Conservation (phyloP, 371 early-diverging fungal species). For the Gilbertella persicaria region DNA sequence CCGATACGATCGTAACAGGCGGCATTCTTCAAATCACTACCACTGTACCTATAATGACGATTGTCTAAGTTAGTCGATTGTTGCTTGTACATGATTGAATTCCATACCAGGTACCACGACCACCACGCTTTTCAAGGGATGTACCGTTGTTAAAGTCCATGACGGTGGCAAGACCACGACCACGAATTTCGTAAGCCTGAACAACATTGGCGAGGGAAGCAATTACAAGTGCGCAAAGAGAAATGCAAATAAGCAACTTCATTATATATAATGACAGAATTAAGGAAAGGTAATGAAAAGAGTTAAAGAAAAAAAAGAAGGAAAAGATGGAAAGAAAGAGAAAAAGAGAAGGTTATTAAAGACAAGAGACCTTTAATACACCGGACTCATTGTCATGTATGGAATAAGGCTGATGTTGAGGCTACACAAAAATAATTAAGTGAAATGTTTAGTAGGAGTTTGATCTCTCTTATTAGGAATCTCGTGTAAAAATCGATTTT, state of each 20-base stretch:
- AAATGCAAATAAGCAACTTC: slow-evolving; percentile 22
- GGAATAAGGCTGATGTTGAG: slow-evolving; percentile 1
- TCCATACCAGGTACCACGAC: slow-evolving; percentile 48
- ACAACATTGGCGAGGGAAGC: slow-evolving; percentile 20
- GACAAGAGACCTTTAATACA: slow-evolving; percentile 9
- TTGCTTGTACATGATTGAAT: background rate
- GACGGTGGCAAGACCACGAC: slow-evolving; percentile 40
- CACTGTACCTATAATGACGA: slow-evolving; percentile 41
- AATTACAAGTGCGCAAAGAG: slow-evolving; percentile 21
- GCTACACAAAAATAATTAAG: slow-evolving; percentile 31
- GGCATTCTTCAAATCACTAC: slow-evolving; percentile 49
- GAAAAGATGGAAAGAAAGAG: slow-evolving; percentile 12
- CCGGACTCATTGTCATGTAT: slow-evolving; percentile 1
- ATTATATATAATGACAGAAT: slow-evolving; percentile 13
- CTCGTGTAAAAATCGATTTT: slow-evolving; percentile 12
- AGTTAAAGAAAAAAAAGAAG: slow-evolving; percentile 10
- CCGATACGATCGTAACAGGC: slow-evolving; percentile 54
- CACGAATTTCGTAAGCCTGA: slow-evolving; percentile 20
- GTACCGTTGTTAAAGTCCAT: slow-evolving; percentile 32
- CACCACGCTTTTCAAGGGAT: slow-evolving; percentile 31
- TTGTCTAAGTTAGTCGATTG: background rate
- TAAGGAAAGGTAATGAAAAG: slow-evolving; percentile 8
- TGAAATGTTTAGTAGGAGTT: slow-evolving; percentile 29
- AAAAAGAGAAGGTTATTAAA: slow-evolving; percentile 3
- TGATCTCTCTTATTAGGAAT: slow-evolving; percentile 9